phyloP scores from a whole-genome alignment of 2,329 filamentous ascomycete genomes.

The Sporothrix variecibatus region DNA sequence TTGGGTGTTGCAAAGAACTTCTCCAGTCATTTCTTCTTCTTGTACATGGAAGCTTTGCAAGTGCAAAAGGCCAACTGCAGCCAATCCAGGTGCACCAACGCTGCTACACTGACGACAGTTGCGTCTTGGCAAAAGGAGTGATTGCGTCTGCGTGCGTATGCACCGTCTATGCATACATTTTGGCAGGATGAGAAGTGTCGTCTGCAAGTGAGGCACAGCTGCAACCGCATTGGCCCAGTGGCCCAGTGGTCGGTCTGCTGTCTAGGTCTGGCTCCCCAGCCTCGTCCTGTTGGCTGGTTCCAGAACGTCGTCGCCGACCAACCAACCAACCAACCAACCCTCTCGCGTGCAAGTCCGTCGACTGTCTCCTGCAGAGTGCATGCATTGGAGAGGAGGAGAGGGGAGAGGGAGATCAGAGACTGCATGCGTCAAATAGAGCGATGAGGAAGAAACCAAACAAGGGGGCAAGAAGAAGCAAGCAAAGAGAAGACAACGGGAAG shows the following conservation, averaged over 20 bases:
- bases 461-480: neutral
- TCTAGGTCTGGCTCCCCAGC: neutral
- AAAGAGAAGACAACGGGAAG: neutral
- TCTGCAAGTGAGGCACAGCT: neutral
- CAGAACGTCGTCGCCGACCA: neutral
- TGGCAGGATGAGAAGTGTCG: neutral
- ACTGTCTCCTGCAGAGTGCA: constrained; percentile 11
- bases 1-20: neutral
- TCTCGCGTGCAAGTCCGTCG: neutral
- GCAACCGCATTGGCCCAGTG: constrained; percentile 4
- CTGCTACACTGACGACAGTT: neutral
- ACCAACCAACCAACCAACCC: neutral
- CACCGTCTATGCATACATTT: too few species aligned
- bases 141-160: neutral
- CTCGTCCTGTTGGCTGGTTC: neutral
- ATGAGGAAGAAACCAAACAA: neutral
- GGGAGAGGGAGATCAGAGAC: neutral
- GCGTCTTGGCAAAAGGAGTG: neutral
- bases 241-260: neutral
- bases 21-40: neutral
- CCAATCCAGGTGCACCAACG: neutral
- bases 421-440: neutral
- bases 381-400: neutral
- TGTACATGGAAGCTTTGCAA: too few species aligned
- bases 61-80: neutral